Evolutionary conservation across 2,329 filamentous ascomycete genomes (phyloP).

Genomic region (Nigrospora osmanthi): DNA sequence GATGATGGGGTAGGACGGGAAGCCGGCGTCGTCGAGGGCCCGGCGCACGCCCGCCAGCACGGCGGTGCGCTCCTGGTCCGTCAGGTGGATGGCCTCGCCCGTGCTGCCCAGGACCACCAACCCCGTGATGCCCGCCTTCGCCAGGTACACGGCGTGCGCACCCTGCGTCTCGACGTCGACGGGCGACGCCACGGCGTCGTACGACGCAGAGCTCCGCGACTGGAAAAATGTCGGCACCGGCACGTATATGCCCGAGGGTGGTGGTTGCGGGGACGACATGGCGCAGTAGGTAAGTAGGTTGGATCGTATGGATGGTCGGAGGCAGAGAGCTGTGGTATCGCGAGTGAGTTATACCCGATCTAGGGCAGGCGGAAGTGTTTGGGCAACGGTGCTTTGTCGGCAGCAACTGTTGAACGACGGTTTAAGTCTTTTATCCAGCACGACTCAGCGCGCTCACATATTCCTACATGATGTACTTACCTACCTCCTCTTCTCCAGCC

Average conservation of each 20-base stretch:
- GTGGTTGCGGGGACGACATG: slow-evolving; percentile 8
- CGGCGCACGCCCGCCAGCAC: slow-evolving; percentile 46
- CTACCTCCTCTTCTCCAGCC: too few species aligned
- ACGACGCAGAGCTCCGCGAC: slow-evolving; percentile 24
- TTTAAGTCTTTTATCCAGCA: too few species aligned
- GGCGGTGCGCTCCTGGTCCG: slow-evolving; percentile 44
- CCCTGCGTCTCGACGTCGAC: slow-evolving; percentile 51
- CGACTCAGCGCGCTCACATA: too few species aligned
- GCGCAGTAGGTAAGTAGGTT: too few species aligned
- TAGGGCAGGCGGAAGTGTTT: too few species aligned
- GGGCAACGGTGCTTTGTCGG: too few species aligned
- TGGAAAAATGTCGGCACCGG: slow-evolving; percentile 57
- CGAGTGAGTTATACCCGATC: too few species aligned
- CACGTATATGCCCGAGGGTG: slow-evolving; percentile 43
- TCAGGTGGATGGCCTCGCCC: slow-evolving; percentile 56
- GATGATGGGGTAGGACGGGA: slow-evolving; percentile 50
- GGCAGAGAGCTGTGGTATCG: too few species aligned
- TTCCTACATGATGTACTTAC: too few species aligned
- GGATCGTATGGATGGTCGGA: too few species aligned
- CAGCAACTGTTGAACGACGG: too few species aligned
- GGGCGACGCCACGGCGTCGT: slow-evolving; percentile 35
- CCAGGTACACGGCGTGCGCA: slow-evolving; percentile 51
- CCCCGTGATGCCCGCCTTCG: slow-evolving; percentile 49
- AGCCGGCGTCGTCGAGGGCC: slow-evolving; percentile 46
- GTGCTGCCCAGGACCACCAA: slow-evolving; percentile 56